Evolutionary conservation across 352 stramenopile genomes (phyloP), one percentile per base, ranked within the genome.

Genomic region (Pythium volutum): DNA sequence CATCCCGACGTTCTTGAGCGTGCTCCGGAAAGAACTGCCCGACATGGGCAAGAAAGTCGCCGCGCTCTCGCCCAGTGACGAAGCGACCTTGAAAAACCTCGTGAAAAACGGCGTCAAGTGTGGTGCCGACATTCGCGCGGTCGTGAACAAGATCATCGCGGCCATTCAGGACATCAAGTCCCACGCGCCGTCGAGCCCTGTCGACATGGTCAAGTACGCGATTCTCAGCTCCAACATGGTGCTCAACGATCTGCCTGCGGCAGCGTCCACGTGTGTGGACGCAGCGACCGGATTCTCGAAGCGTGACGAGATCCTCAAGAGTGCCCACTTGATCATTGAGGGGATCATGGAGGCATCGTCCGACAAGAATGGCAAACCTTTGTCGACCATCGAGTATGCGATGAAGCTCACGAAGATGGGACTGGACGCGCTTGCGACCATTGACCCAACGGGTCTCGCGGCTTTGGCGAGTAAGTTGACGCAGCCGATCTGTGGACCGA

Each of bases 401-500:
- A 68, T 75, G 54, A 69, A 53, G 29, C 73, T 85, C 39, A 67
- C 74, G 25, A 68, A 87, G 43, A 67, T 81, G 23, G 70, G 64
- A 12, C 67, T 76, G 12, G 70, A 73, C 1, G 78, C 73, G 33
- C 78, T 84, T 58, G 58, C 71, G 46, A 53, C 80, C 31, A 75
- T 74, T 61, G 77, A 87, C n/a, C 68, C 62, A 18, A 75, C 66
- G 25, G 76, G 76, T 16, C 54, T 85, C 33, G 71, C 69, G n/a
- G 54, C 52, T 26, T 57, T 75, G 16, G 67, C 77, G 14, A 66
- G 70, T 41, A 72, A 80, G 53, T 85, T 67, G 36, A 65, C 85
- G 18, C 75, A 85, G 66, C 73, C 75, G 15, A 76, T 87, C 67
- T 87, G 77, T 47, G 72, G 71, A 1, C 73, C 74, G 14, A 85